Evolutionary conservation across 768 basidiomycete genomes (phyloP).

Genomic region (Tricholoma terreum): DNA sequence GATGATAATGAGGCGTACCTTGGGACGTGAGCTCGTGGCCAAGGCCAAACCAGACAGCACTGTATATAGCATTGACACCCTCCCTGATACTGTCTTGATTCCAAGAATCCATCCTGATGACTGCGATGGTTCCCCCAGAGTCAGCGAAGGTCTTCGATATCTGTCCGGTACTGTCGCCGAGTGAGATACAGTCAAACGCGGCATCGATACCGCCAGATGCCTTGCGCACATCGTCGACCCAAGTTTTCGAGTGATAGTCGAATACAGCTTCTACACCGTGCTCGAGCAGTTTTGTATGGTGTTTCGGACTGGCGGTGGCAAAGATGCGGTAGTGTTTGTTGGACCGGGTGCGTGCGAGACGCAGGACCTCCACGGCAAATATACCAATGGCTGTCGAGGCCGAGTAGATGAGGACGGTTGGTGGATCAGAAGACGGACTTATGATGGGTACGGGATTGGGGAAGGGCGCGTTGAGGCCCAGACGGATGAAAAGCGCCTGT

Average conservation of each 20-base stretch:
- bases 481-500: conserved; percentile 32
- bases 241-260: conserved; percentile 29
- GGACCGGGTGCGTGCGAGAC: conserved; percentile 18
- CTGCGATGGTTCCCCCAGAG: conserved; percentile 29
- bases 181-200: conserved; percentile 34
- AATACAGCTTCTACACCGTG: conserved; percentile 30
- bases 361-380: conserved; percentile 27
- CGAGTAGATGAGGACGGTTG: conserved; percentile 31
- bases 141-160: conserved; percentile 28
- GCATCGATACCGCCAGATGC: conserved; percentile 26
- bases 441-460: conserved; percentile 19
- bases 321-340: conserved; percentile 26
- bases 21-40: conserved; percentile 31
- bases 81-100: conserved; percentile 20
- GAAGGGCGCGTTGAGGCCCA: conserved; percentile 28
- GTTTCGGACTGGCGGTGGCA: conserved; percentile 28
- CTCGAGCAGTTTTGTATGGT: conserved; percentile 24
- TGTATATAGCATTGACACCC: conserved; percentile 26
- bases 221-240: conserved; percentile 27
- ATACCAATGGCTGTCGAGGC: conserved; percentile 33
- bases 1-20: conserved; percentile 12
- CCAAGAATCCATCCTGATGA: conserved; percentile 26
- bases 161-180: conserved; percentile 26
- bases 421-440: conserved; percentile 12
- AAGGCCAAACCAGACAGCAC: conserved; percentile 32